These are phyloP conservation scores for Globisporangium nodosum DNA, from an alignment of 352 stramenopile genomes.

Conservation along the genomic window DNA sequence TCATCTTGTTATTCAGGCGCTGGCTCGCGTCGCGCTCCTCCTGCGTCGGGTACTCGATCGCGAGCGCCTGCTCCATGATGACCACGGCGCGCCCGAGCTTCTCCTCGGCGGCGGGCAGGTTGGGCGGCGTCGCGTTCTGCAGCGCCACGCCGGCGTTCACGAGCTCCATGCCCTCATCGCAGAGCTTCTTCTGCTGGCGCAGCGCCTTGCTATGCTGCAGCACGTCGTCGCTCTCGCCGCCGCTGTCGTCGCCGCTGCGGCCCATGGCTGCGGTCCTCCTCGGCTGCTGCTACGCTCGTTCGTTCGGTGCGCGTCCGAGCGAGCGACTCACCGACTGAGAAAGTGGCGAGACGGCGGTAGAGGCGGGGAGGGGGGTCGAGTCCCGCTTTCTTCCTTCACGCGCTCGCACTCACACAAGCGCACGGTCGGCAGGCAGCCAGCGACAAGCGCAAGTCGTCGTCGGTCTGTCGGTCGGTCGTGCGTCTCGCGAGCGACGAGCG, in stretches of 20 bases:
- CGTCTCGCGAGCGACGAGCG: not conserved
- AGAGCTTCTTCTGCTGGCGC: conserved; percentile 69
- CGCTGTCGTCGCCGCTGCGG: conserved; percentile 26
- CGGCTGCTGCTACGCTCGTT: not conserved
- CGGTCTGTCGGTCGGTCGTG: not conserved
- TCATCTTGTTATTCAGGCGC: conserved; percentile 81
- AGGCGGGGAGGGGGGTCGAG: too few relatives aligned
- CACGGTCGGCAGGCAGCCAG: not conserved
- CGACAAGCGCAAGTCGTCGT: not conserved
- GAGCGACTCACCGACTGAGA: not conserved
- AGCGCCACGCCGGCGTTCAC: conserved; percentile 77
- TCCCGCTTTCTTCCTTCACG: not conserved
- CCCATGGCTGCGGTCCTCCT: conserved; percentile 1
- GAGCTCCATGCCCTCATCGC: conserved; percentile 75
- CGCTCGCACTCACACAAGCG: not conserved
- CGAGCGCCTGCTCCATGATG: conserved; percentile 74
- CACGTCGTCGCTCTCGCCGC: conserved; percentile 55
- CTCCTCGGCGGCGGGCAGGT: conserved; percentile 42
- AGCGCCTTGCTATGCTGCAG: conserved; percentile 52
- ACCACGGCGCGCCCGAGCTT: conserved; percentile 66
- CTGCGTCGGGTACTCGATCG: conserved; percentile 64
- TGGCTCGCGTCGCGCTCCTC: conserved; percentile 71
- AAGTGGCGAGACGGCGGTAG: not conserved
- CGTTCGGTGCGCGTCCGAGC: not conserved
- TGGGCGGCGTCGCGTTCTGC: conserved; percentile 60